These are phyloP conservation scores for Botrytis cinerea DNA, from an alignment of 2,329 filamentous ascomycete genomes.

Conservation along the genomic window DNA sequence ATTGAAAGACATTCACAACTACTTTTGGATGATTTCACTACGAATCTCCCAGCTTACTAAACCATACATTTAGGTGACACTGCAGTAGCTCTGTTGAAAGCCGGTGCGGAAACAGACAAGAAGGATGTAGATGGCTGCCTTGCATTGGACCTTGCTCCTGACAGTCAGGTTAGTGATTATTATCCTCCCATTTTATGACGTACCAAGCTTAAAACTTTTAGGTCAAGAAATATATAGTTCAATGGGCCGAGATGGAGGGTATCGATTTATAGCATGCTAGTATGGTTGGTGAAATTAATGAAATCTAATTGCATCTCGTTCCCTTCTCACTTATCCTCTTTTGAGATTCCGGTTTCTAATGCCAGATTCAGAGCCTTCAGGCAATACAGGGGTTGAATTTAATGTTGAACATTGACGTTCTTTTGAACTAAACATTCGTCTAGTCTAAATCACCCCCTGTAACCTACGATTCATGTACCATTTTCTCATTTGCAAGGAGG, in stretches of 20 bases:
- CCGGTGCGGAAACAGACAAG: conserved; percentile 80
- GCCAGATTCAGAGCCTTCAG: neutral
- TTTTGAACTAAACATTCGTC: neutral
- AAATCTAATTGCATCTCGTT: neutral
- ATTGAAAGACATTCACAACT: neutral
- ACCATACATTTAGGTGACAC: conserved; percentile 62
- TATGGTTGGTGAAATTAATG: neutral
- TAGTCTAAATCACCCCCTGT: neutral
- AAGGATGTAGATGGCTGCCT: conserved; percentile 69
- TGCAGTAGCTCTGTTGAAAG: conserved; percentile 78
- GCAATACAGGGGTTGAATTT: neutral
- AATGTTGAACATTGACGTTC: neutral
- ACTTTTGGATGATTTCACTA: neutral
- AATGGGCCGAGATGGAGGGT: conserved; percentile 25
- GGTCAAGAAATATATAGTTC: conserved; percentile 31
- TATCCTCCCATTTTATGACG: neutral
- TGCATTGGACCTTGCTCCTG: conserved; percentile 81
- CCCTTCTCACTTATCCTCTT: neutral
- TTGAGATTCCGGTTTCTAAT: neutral
- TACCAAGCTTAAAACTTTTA: conserved; percentile 23
- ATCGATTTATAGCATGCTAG: conserved; percentile 18
- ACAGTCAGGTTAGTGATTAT: conserved; percentile 67
- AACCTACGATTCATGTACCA: neutral
- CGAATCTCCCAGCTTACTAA: neutral
- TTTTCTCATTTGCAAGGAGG: neutral